These are phyloP conservation scores for Talaromyces sp. DNA, from an alignment of 2,329 filamentous ascomycete genomes.

Conservation along the genomic window DNA sequence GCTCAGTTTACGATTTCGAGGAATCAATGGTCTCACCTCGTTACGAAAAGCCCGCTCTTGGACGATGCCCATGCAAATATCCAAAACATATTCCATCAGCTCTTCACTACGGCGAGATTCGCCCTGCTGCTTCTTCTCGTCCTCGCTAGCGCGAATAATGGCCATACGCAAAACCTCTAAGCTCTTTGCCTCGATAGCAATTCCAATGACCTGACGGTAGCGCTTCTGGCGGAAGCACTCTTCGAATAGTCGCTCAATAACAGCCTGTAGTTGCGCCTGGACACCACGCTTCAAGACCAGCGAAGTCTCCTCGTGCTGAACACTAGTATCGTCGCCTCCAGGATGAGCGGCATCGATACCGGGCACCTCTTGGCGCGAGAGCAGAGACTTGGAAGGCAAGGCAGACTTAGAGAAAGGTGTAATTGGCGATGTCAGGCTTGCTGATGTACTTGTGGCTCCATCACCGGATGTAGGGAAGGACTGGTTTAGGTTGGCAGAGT, in stretches of 20 bases:
- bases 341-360: conserved; percentile 60
- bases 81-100: conserved; percentile 92
- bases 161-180: conserved; percentile 82
- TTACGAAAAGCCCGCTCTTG: conserved; percentile 86
- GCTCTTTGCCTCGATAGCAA: conserved; percentile 92
- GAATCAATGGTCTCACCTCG: conserved; percentile 51
- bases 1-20: not conserved
- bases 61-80: conserved; percentile 97
- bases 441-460: conserved; percentile 67
- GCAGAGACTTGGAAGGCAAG: conserved; percentile 87
- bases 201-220: conserved; percentile 94
- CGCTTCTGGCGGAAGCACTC: conserved; percentile 82
- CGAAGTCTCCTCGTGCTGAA: conserved; percentile 58
- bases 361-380: conserved; percentile 76
- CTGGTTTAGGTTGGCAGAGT: conserved; percentile 72
- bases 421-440: conserved; percentile 77
- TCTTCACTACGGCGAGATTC: conserved; percentile 74
- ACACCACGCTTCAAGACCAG: conserved; percentile 73
- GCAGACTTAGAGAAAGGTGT: conserved; percentile 95
- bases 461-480: conserved; percentile 71
- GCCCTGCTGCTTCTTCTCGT: conserved; percentile 70
- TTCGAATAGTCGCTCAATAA: conserved; percentile 90
- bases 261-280: conserved; percentile 75
- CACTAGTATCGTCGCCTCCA: conserved; percentile 58
- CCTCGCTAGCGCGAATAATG: conserved; percentile 85